phyloP scores from a whole-genome alignment of 768 basidiomycete genomes.

The Boletus subparvulus region DNA sequence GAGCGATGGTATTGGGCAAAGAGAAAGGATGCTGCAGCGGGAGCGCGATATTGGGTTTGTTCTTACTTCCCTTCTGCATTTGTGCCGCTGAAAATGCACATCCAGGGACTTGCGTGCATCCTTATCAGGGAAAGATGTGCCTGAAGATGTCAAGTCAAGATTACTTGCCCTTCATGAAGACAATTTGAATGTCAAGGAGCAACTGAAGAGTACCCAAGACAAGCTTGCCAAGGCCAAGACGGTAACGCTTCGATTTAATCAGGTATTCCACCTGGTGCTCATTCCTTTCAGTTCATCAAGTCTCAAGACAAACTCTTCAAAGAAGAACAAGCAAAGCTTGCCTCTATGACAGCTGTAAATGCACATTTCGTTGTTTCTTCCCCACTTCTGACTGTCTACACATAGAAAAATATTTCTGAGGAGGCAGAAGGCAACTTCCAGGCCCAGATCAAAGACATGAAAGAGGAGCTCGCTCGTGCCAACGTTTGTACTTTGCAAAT shows the following conservation, averaged over 20 bases:
- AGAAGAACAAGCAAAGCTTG: slow-evolving; percentile 68
- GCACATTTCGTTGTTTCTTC: slow-evolving; percentile 1
- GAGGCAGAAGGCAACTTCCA: slow-evolving; percentile 70
- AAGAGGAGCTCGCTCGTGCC: slow-evolving; percentile 59
- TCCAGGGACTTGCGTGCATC: slow-evolving; percentile 76
- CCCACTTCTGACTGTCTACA: slow-evolving; percentile 4
- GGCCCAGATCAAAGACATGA: slow-evolving; percentile 61
- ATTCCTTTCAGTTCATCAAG: slow-evolving; percentile 76
- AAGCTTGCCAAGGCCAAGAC: slow-evolving; percentile 79
- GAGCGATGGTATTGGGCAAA: slow-evolving; percentile 84
- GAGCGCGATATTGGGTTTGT: slow-evolving; percentile 82
- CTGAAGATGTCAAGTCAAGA: slow-evolving; percentile 78
- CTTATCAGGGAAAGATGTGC: slow-evolving; percentile 73
- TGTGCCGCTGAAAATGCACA: not conserved
- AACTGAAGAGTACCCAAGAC: slow-evolving; percentile 66
- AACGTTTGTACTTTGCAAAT: slow-evolving; percentile 40
- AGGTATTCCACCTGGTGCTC: not conserved
- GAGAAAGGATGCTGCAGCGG: slow-evolving; percentile 82
- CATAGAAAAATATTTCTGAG: slow-evolving; percentile 54
- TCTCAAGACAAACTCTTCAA: slow-evolving; percentile 87
- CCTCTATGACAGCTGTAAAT: slow-evolving; percentile 46
- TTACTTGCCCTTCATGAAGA: slow-evolving; percentile 78
- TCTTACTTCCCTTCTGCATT: slow-evolving; percentile 5
- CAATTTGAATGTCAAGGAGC: slow-evolving; percentile 67
- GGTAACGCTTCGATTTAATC: slow-evolving; percentile 38